Evolutionary conservation across 140 eudicot genomes (phyloP), one percentile per base, ranked within the genome.

Genomic region (Oenanthe javanica): DNA sequence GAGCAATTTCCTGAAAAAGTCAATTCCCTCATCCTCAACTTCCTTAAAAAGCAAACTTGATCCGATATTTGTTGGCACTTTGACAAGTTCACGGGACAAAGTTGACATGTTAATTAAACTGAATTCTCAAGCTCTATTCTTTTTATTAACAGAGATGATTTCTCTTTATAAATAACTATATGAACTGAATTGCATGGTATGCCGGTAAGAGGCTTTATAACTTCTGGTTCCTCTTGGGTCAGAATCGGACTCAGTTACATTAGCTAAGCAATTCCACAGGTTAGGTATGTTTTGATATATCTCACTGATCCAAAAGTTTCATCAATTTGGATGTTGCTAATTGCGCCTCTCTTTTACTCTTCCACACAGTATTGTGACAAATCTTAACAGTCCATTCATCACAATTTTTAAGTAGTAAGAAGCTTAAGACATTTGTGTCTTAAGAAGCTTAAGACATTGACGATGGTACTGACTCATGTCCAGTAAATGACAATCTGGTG

Each of bases 1-100:
- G 88, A 85, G 51, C 85, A 85, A 67, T 57, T 85, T 6, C 85
- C 88, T 4, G 83, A 85, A 51, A 46, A 85, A 72, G 85, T 87
- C 21, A 87, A 81, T 76, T 18, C 73, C 21, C 78, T 79, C 70
- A 48, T 87, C 23, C 25, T 84, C 43, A 27, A 47, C 70, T 87
- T 87, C 80, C 86, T 87, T 25, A 80, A 52, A 14, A 83, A 83
- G 76, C 87, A 83, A 18, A 75, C 21, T 27, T 70, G 43, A 70
- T 64, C 72, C 10, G 10, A 27, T 19, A 12, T 21, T 55, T 21
- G 66, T 21, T 57, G 66, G 4, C 66, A 21, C 27, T 57, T 16
- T 1, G 27, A 21, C 3, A 21, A 57, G 21, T 1, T 21, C 12
- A 6, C 12, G 27, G 11, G 12, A 21, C 10, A 57, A 18, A 57